Base-by-base conservation (phyloP, 2,329 filamentous ascomycete genomes). In the Dactylellina leptospora region DNA sequence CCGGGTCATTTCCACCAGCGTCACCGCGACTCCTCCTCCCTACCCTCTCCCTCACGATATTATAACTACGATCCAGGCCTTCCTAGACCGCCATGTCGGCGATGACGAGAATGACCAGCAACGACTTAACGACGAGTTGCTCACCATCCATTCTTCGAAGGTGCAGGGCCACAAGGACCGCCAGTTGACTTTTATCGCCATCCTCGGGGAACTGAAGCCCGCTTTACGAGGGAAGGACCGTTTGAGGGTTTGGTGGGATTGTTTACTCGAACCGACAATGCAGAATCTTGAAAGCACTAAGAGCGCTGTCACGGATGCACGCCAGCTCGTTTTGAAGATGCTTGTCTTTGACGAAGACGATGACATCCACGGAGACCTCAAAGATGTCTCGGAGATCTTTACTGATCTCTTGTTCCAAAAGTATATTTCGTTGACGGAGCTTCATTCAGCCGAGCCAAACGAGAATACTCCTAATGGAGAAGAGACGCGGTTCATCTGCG, bases 241-340 rank as follows among this genome's bases (percentile, higher is more conserved):
- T 61, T 79, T 91, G 60, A 80, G 88, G 61, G 84, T 87, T 69
- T 95, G 91, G 91, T 92, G 90, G 84, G 85, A 90, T 47, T 81
- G 85, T 74, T 81, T 88, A 11, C 79, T 87, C 18, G 82, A 83
- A 47, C 85, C 87, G 0, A 83, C 86, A 11, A 78, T 87, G 72
- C 81, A 86, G 71, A 81, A 84, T 51, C 80, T 88, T 8, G 84
- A 84, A 11, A 83, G 86, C 58, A 87, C 90, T 76, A 88, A 87
- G 76, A 84, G 82, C 4, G 82, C 89, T 60, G 83, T 90, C 40
- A 82, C 84, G 30, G 89, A 91, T 78, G 85, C 86, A 0, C 83
- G 87, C 56, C 84, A 85, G n/a, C 85, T 87, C 60, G 80, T 91
- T 5, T 82, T 89, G 74, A 85, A 86, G 44, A 83, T 91, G 50